phyloP scores from a whole-genome alignment of 257 asterid genomes.

The Nemophila menziesii region DNA sequence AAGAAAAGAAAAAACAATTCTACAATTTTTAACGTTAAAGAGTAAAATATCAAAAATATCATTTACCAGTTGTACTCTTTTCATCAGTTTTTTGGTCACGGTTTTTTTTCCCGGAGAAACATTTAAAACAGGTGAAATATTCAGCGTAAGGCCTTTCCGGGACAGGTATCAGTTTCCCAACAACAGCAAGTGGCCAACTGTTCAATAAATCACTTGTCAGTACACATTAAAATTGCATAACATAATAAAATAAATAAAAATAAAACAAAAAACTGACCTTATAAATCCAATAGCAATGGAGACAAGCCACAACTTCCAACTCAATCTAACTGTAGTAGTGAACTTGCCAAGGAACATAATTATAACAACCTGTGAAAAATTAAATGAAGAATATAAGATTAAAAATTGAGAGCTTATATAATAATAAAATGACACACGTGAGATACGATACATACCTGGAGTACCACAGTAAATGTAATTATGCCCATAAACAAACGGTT shows the following conservation, averaged over 20 bases:
- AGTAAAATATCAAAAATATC: too few relatives aligned
- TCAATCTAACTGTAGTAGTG: conserved; percentile 52
- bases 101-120: too few relatives aligned
- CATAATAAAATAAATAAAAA: neutral
- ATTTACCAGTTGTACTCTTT: too few relatives aligned
- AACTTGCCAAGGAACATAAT: conserved; percentile 82
- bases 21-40: too few relatives aligned
- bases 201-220: neutral
- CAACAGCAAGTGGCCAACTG: conserved; percentile 43
- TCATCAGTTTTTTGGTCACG: too few relatives aligned
- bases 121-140: conserved; percentile 3
- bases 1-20: too few relatives aligned
- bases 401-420: neutral
- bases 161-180: conserved; percentile 34
- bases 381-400: neutral
- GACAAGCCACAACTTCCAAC: conserved; percentile 88
- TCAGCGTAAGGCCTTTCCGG: conserved; percentile 24
- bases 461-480: conserved; percentile 51
- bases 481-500: conserved; percentile 74
- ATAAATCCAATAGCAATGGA: conserved; percentile 58
- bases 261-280: conserved; percentile 29
- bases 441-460: conserved; percentile 44
- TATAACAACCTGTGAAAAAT: conserved; percentile 53
- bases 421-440: neutral
- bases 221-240: neutral